phyloP scores from a whole-genome alignment of 2,329 filamentous ascomycete genomes.

The Aschersonia sp. region DNA sequence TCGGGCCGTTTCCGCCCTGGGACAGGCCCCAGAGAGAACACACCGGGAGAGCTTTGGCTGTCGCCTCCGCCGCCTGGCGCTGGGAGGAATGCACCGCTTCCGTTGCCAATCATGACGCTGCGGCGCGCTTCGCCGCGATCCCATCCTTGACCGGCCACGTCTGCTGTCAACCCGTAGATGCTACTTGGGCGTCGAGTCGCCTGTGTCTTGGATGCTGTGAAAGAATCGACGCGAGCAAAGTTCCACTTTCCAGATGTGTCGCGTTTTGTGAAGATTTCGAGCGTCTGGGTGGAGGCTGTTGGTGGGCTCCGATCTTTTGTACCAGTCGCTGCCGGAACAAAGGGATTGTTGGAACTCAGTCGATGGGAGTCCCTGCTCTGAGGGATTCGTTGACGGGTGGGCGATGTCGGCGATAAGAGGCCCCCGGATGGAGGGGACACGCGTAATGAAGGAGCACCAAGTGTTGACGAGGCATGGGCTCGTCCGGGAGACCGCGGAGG shows the following conservation, averaged over 20 bases:
- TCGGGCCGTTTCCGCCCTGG: background rate
- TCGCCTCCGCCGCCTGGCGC: slow-evolving; percentile 21
- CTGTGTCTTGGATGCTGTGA: slow-evolving; percentile 11
- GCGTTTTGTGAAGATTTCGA: slow-evolving; percentile 46
- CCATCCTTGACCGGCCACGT: slow-evolving; percentile 33
- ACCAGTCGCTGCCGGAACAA: slow-evolving; percentile 19
- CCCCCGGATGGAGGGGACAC: slow-evolving; percentile 9
- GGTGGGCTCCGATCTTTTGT: slow-evolving; percentile 5
- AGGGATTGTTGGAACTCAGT: slow-evolving; percentile 48
- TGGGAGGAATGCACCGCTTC: slow-evolving; percentile 36
- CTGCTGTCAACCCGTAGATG: slow-evolving; percentile 42
- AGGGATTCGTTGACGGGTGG: slow-evolving; percentile 12
- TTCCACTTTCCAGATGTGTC: slow-evolving; percentile 45
- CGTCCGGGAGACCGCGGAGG: slow-evolving; percentile 30
- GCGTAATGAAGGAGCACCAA: slow-evolving; percentile 8
- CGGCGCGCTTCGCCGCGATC: slow-evolving; percentile 35
- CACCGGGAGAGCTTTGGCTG: background rate
- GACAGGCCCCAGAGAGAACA: background rate
- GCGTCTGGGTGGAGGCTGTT: slow-evolving; percentile 32
- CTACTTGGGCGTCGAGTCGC: slow-evolving; percentile 30
- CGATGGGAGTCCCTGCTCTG: slow-evolving; percentile 17
- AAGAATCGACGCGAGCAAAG: slow-evolving; percentile 33
- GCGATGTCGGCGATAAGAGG: slow-evolving; percentile 11
- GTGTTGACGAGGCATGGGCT: slow-evolving; percentile 12
- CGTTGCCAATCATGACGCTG: slow-evolving; percentile 39